Conservation (phyloP, 208 protist genomes). For the Leishmania guyanensis region DNA sequence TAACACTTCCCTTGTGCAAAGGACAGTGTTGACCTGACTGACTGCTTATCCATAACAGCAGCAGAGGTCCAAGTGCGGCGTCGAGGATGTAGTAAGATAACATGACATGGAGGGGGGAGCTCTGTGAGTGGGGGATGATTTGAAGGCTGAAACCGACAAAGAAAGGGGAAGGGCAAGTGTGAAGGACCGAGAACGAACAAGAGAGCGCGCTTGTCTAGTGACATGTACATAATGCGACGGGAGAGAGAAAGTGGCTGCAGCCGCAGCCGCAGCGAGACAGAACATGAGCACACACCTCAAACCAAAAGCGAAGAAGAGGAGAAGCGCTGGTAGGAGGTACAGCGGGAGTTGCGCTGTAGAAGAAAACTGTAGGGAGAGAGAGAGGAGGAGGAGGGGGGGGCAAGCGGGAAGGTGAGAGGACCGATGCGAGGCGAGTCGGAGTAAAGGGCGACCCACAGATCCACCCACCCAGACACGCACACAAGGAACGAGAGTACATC, state of each 20-base stretch:
- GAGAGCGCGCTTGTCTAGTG: not conserved
- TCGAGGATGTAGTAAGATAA: not conserved
- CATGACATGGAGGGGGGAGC: not conserved
- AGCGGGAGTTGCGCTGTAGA: not conserved
- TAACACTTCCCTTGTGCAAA: not conserved
- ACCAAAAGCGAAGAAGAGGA: not conserved
- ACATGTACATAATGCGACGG: not conserved
- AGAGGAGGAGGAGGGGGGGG: not conserved
- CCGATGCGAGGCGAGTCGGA: not conserved
- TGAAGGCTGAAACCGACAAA: not conserved
- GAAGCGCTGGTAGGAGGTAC: not conserved
- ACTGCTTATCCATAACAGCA: not conserved
- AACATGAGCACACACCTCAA: not conserved
- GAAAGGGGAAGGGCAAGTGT: not conserved
- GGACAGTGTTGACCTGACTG: not conserved
- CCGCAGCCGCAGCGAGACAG: not conserved
- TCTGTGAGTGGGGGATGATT: not conserved
- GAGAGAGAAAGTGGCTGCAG: not conserved
- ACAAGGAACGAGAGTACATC: too few relatives aligned
- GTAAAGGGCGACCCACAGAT: not conserved
- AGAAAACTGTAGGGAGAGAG: not conserved
- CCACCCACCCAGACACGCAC: too few relatives aligned
- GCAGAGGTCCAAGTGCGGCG: not conserved
- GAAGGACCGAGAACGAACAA: not conserved
- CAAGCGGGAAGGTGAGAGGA: not conserved